Evolutionary conservation across 495 filamentous ascomycete species (phyloP), one percentile per base, ranked within the genome.

Genomic region (Tuber microsphaerosporum): DNA sequence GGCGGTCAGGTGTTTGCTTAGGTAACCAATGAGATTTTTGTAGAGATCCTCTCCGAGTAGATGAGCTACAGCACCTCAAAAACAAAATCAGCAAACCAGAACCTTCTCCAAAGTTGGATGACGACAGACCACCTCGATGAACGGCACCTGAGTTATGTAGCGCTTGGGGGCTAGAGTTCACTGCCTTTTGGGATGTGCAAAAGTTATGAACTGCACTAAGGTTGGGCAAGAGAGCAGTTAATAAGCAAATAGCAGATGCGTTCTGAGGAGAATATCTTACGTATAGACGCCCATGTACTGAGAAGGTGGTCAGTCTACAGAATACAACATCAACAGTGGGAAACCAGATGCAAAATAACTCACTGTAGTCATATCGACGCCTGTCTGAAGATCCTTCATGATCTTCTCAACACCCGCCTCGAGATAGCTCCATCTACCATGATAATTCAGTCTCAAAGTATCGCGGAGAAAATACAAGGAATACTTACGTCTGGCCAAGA

Each of bases 211-310:
- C 94, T 73, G 94, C 93, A 41, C 92, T 95, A 78, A 45, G 51
- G 51, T 83, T 81, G 75, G n/a, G 72, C 22, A 48, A 61, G 73
- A 48, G 43, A 56, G 39, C 20, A 56, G 65, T 77, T 22, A 75
- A 73, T 56, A 68, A 81, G 51, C 37, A 69, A 74, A 48, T 45
- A 16, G 31, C 14, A 34, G 12, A 73, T 46, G 37, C 4, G 34
- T 61, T 69, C 31, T 71, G 20, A 46, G 61, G 48, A 20, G 43
- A 41, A 86, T 56, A 65, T 44, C 91, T 76, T 83, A 94, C 92
- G 95, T 97, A 87, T 99, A 99, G 74, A 98, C 90, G 61, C 92
- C 92, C 95, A 99, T 97, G 84, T 99, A 99, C 92, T 92, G 84
- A 46, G 80, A 69, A 44, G 39, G 71, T 43, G 65, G 70, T 86